These are phyloP conservation scores for Gyromitra esculenta DNA, from an alignment of 2,329 filamentous ascomycete genomes.

Conservation along the genomic window DNA sequence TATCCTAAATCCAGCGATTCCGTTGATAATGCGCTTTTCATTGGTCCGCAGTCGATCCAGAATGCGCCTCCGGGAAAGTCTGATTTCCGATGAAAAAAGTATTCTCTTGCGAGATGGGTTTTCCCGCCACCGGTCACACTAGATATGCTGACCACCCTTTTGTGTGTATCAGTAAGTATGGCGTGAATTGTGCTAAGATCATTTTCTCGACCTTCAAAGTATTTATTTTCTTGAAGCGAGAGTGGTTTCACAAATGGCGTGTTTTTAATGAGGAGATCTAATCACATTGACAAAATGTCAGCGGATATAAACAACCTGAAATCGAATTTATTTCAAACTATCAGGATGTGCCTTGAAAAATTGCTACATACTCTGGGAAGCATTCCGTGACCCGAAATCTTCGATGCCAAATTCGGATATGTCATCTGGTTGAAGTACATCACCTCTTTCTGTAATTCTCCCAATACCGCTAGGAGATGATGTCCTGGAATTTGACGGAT, in stretches of 20 bases:
- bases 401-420: conserved; percentile 44
- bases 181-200: conserved; percentile 70
- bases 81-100: conserved; percentile 64
- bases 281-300: conserved; percentile 33
- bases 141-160: conserved; percentile 69
- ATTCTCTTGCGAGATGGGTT: conserved; percentile 74
- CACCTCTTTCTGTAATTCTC: conserved; percentile 33
- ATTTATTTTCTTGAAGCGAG: conserved; percentile 70
- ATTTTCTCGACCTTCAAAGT: conserved; percentile 70
- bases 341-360: neutral
- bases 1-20: conserved; percentile 71
- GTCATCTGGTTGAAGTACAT: conserved; percentile 41
- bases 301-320: neutral
- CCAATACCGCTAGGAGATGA: conserved; percentile 36
- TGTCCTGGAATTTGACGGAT: conserved; percentile 31
- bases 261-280: conserved; percentile 52
- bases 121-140: conserved; percentile 75
- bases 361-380: conserved; percentile 37
- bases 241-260: conserved; percentile 63
- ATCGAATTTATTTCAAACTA: neutral
- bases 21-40: conserved; percentile 60
- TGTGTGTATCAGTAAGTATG: conserved; percentile 69
- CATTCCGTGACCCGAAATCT: conserved; percentile 26
- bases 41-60: conserved; percentile 67
- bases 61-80: conserved; percentile 74